These are phyloP conservation scores for Tetrapisispora pingtungensis DNA, from an alignment of 805 yeast genomes.

Conservation along the genomic window DNA sequence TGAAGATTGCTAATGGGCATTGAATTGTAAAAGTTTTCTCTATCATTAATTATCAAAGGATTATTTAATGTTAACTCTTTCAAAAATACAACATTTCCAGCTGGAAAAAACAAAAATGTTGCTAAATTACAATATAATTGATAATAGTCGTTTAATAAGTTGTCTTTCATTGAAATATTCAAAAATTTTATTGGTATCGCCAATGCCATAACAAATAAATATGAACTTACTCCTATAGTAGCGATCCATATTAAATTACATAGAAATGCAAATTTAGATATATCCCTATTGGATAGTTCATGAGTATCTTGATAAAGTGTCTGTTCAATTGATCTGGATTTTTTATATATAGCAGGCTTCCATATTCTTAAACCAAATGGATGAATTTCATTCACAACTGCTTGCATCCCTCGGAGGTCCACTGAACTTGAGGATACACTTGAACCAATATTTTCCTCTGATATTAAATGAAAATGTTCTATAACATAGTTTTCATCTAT, in stretches of 20 bases:
- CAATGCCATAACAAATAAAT: conserved; percentile 34
- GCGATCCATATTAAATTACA: conserved; percentile 66
- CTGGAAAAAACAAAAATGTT: conserved; percentile 65
- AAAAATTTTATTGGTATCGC: not conserved
- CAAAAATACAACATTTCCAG: conserved; percentile 78
- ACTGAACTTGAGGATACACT: conserved; percentile 35
- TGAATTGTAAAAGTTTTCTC: not conserved
- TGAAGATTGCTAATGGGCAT: not conserved
- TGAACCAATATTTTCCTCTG: not conserved
- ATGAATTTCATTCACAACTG: conserved; percentile 93
- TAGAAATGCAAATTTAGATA: conserved; percentile 50
- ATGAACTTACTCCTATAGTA: conserved; percentile 38
- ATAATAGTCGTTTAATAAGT: conserved; percentile 37
- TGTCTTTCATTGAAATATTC: not conserved
- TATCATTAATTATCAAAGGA: not conserved
- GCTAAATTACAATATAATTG: conserved; percentile 53
- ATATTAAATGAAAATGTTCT: not conserved
- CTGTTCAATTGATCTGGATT: conserved; percentile 78
- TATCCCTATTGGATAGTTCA: conserved; percentile 46
- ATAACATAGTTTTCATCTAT: not conserved
- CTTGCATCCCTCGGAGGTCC: conserved; percentile 70
- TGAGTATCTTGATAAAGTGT: conserved; percentile 92
- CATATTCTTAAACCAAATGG: conserved; percentile 97
- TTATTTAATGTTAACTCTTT: not conserved
- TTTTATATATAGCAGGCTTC: conserved; percentile 96